phyloP scores from a whole-genome alignment of 192 early-diverging fungal species.

The Phycomyces blakesleeanus region DNA sequence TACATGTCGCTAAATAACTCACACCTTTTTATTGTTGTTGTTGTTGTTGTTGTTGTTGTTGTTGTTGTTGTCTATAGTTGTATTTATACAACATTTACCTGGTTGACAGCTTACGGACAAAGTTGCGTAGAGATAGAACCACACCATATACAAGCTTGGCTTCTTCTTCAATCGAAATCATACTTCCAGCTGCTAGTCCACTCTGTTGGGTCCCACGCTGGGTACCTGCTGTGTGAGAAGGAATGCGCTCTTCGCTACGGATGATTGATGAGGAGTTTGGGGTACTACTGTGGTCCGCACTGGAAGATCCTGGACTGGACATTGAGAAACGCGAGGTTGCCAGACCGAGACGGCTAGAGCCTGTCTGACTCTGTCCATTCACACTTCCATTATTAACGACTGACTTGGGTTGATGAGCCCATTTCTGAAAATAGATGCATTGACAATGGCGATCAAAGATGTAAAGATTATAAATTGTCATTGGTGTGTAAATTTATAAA shows the following conservation, averaged over 20 bases:
- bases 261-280: conserved; percentile 24
- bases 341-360: conserved; percentile 34
- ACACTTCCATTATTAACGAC: conserved; percentile 36
- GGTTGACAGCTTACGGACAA: conserved; percentile 75
- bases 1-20: background rate
- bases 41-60: too few species aligned
- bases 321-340: conserved; percentile 42
- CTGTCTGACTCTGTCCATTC: conserved; percentile 21
- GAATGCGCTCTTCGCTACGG: conserved; percentile 11
- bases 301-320: conserved; percentile 26
- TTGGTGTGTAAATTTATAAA: background rate
- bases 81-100: too few species aligned
- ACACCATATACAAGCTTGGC: conserved; percentile 96
- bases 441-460: conserved; percentile 94
- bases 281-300: conserved; percentile 15
- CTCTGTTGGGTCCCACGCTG: conserved; percentile 31
- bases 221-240: conserved; percentile 9
- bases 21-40: background rate
- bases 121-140: conserved; percentile 85
- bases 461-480: conserved; percentile 79
- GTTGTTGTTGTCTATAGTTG: too few species aligned
- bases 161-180: conserved; percentile 72
- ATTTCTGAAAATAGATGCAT: conserved; percentile 84
- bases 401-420: conserved; percentile 50
- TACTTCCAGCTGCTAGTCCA: conserved; percentile 41